A percentile compares a stretch with the other conserved stretches of the same genome.
phyloP scores from a whole-genome alignment of 352 stramenopile species.

The Lagenidium giganteum region DNA sequence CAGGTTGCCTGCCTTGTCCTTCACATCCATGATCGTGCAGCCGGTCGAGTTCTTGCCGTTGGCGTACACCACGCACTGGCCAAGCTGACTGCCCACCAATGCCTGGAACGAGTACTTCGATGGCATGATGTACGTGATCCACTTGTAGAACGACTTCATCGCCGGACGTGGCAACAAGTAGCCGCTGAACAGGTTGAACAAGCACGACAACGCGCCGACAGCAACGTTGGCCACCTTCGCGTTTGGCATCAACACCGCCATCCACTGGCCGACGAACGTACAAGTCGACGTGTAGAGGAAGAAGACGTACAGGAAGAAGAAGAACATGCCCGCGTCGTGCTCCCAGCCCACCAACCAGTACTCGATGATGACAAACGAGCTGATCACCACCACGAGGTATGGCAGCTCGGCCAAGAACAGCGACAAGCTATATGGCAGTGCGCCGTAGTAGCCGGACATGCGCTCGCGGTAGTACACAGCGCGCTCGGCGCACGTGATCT shows the following conservation, averaged over 20 bases:
- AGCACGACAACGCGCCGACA: slow-evolving; percentile 53
- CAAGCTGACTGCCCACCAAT: slow-evolving; percentile 31
- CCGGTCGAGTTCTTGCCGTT: no score
- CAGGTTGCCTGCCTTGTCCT: slow-evolving; percentile 1
- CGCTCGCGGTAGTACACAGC: slow-evolving; percentile 60
- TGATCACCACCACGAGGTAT: slow-evolving; percentile 46
- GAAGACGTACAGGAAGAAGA: slow-evolving; percentile 41
- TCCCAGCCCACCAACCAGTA: slow-evolving; percentile 65
- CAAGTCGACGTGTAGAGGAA: slow-evolving; percentile 61
- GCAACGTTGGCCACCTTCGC: slow-evolving; percentile 75
- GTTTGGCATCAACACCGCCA: slow-evolving; percentile 65
- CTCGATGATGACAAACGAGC: slow-evolving; percentile 46
- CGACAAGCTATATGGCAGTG: slow-evolving; percentile 60
- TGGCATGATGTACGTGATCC: slow-evolving; percentile 58
- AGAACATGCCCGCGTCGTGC: slow-evolving; percentile 23
- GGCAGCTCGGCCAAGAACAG: slow-evolving; percentile 56
- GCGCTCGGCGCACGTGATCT: slow-evolving; percentile 46
- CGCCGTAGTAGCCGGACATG: slow-evolving; percentile 74
- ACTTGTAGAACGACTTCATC: slow-evolving; percentile 64
- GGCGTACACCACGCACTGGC: no score
- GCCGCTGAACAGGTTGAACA: slow-evolving; percentile 66
- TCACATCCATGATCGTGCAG: no score
- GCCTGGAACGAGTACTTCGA: slow-evolving; percentile 49
- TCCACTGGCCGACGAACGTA: slow-evolving; percentile 70
- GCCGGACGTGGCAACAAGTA: slow-evolving; percentile 43